Evolutionary conservation across 2,329 filamentous ascomycete species (phyloP).

Genomic region (Phoma herbarum): DNA sequence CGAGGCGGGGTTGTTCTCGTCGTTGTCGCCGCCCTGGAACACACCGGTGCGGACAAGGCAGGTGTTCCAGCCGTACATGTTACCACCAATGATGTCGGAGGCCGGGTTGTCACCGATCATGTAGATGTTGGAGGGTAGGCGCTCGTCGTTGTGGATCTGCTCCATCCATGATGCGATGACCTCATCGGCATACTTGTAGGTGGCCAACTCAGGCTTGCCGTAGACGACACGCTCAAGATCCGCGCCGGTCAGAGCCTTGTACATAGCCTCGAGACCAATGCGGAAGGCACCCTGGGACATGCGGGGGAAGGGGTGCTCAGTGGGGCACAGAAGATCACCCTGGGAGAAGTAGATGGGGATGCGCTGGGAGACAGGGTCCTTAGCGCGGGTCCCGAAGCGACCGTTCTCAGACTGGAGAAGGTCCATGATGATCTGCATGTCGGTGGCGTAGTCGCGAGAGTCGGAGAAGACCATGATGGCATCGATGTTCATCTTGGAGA

Average conservation of each 20-base stretch:
- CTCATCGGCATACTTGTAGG: constrained; percentile 82
- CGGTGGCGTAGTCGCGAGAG: constrained; percentile 76
- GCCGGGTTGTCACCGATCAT: constrained; percentile 81
- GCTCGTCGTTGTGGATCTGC: constrained; percentile 75
- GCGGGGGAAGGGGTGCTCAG: constrained; percentile 67
- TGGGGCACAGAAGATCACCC: constrained; percentile 70
- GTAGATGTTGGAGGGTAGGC: constrained; percentile 74
- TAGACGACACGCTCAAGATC: constrained; percentile 80
- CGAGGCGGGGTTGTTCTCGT: constrained; percentile 78
- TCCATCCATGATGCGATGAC: constrained; percentile 79
- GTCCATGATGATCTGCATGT: constrained; percentile 80
- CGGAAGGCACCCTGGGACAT: constrained; percentile 81
- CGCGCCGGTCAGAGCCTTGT: constrained; percentile 72
- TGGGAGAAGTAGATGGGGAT: constrained; percentile 80
- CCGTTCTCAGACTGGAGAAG: constrained; percentile 74
- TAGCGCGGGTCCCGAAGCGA: constrained; percentile 69
- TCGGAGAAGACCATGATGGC: constrained; percentile 80
- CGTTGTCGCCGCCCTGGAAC: constrained; percentile 79
- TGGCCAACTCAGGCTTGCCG: constrained; percentile 77
- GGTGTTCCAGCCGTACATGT: constrained; percentile 85
- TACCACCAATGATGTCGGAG: constrained; percentile 77
- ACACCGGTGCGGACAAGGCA: constrained; percentile 80
- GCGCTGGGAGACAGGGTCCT: constrained; percentile 70
- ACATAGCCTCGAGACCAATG: constrained; percentile 77
- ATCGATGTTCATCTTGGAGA: constrained; percentile 75